Evolutionary conservation across 805 yeast genomes (phyloP), one percentile per base, ranked within the genome.

Genomic region (Metschnikowia similis): DNA sequence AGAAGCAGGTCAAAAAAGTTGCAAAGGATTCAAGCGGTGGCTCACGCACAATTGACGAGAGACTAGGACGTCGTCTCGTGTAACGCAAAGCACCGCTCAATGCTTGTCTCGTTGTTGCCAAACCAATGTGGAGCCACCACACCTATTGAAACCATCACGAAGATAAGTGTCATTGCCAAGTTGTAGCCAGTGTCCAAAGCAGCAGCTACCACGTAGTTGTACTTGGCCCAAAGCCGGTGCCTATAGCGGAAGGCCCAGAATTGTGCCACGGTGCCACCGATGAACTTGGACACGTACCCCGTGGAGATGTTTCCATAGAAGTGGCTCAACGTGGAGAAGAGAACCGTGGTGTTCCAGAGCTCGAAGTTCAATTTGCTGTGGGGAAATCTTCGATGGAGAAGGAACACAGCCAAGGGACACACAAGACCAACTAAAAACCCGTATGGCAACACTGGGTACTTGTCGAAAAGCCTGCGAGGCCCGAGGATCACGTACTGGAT

Each of bases 171-270:
- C 38, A 71, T 64, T 2, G 79, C 65, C 39, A 77, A 56, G 52
- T 76, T 77, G 60, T 70, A 75, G 4, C 81, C 82, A 0, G 81
- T 75, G 52, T 77, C 81, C 52, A 75, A 68, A 0, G 81, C 80
- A 2, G 82, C 81, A 1, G 81, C 81, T 27, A 75, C 55, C 11
- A 76, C 69, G 57, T 76, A 77, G 48, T 77, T 77, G 57, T 68
- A 77, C 49, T 59, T 65, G 55, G 68, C 70, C 73, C 80, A 77
- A 26, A 69, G 41, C 2, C 55, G 50, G 49, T 71, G 73, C 39
- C 62, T 68, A 55, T 71, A 75, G 30, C 69, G 65, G 56, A 56
- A 73, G 11, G 70, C 64, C 59, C 73, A 77, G 59, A 65, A 72
- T 80, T 76, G 77, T 17, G 80, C 69, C 41, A 69, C 62, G 0